Evolutionary conservation across 2,329 filamentous ascomycete species (phyloP).

Genomic region (Scedosporium apiospermum): DNA sequence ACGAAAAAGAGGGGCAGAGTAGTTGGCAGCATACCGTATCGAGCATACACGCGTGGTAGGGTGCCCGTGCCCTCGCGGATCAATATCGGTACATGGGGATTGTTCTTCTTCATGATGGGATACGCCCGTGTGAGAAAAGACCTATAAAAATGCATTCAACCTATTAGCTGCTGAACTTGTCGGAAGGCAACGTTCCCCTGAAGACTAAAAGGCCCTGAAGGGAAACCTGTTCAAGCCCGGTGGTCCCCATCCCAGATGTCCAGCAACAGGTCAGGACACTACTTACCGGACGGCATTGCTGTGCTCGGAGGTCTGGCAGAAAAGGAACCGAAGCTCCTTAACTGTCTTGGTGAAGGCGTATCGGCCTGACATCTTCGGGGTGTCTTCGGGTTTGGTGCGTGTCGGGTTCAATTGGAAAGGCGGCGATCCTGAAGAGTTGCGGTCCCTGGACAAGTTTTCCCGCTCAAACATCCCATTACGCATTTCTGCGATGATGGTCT

Average conservation of each 20-base stretch:
- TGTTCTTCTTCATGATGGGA: constrained; percentile 99
- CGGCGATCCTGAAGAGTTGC: not conserved
- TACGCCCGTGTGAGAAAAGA: constrained; percentile 86
- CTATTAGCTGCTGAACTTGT: constrained; percentile 9
- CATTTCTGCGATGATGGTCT: no score
- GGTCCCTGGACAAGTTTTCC: not conserved
- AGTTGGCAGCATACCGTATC: constrained; percentile 64
- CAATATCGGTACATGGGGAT: constrained; percentile 87
- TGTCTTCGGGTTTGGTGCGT: constrained; percentile 48
- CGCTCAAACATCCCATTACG: no score
- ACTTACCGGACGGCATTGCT: constrained; percentile 80
- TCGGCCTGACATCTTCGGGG: constrained; percentile 74
- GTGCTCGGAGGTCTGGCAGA: constrained; percentile 89
- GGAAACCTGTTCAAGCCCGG: no score
- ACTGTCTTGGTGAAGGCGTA: constrained; percentile 83
- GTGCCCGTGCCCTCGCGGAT: constrained; percentile 85
- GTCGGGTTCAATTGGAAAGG: not conserved
- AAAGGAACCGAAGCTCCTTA: constrained; percentile 93
- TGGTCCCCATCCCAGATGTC: no score
- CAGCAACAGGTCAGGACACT: not conserved
- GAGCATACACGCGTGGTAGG: constrained; percentile 76
- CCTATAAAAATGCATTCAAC: constrained; percentile 34
- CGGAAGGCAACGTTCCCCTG: no score
- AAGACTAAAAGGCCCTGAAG: no score
- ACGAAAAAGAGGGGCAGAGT: no score